Base-by-base conservation (phyloP, 257 asterid genomes). In the Petunia axillaris region DNA sequence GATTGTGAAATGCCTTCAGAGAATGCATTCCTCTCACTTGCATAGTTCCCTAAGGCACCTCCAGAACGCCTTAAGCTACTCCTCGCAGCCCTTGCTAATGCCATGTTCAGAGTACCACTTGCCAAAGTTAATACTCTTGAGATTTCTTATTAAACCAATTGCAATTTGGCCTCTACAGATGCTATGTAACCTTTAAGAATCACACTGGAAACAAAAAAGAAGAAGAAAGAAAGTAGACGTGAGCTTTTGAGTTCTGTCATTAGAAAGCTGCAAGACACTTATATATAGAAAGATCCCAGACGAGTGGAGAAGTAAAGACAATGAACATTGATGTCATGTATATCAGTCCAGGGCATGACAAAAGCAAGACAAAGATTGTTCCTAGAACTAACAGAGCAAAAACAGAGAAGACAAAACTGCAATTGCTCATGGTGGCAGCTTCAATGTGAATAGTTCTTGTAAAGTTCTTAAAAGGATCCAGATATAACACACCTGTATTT, bases 51-150 rank as follows among this genome's bases (percentile, higher is more conserved):
- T 44, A 81, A 57, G 79, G 87, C 64, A 62, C 86, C 88, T 70
- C 89, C 86, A 0, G 90, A 85, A 80, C 91, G 88, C 67, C 88
- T 89, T 52, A 83, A 84, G 58, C 93, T 81, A 46, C 81, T 87
- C 86, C 98, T 89, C 36, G 94, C 91, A 70, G 92, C 84, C 83
- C 98, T 91, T 77, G 94, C 91, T 83, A 93, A 81, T 48, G 97
- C 93, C 98, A 94, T 94, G 16, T 79, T 44, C 40, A 54, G 78
- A 64, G 62, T 70, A 44, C 46, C 76, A 79, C 68, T 63, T 58
- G 41, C 40, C 75, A 50, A 50, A 76, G 65, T 44, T 54, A 71
- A 70, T 65, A 52, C 81, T 52, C 64, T 79, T 39, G 48, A 38
- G 35, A 63, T 41, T 60, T 66, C 43, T 79, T 14, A 55, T 65